Conservation (phyloP, 2,329 filamentous ascomycete genomes). For the Rutstroemia sp. region DNA sequence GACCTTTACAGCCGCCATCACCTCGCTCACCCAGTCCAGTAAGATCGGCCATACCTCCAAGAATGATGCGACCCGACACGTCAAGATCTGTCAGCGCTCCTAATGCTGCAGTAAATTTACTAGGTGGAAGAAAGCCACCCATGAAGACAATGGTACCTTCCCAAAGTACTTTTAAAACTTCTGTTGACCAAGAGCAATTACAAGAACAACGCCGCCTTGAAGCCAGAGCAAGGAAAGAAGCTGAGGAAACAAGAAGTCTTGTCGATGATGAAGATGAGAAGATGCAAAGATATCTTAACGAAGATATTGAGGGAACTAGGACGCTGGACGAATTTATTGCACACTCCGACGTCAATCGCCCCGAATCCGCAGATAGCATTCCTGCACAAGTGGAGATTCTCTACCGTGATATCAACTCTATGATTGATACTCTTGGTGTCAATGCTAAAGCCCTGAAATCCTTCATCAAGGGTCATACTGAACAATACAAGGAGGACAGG, state of each 20-base stretch:
- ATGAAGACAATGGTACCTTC: conserved; percentile 42
- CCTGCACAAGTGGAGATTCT: conserved; percentile 57
- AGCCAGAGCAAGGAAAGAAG: conserved; percentile 46
- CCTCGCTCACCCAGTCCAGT: conserved; percentile 69
- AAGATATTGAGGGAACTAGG: conserved; percentile 53
- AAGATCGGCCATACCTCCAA: conserved; percentile 47
- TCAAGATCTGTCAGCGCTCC: conserved; percentile 54
- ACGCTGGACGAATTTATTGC: conserved; percentile 62
- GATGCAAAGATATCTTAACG: conserved; percentile 54
- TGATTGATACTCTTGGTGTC: conserved; percentile 87
- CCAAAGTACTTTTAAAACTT: conserved; percentile 18
- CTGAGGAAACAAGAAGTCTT: conserved; percentile 49
- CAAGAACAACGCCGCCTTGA: conserved; percentile 25
- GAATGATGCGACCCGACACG: conserved; percentile 41
- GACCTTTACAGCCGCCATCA: conserved; percentile 52
- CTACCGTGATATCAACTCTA: conserved; percentile 80
- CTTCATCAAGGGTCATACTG: conserved; percentile 61
- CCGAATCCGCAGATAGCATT: conserved; percentile 41
- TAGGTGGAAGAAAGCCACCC: conserved; percentile 40
- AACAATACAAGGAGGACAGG: conserved; percentile 47
- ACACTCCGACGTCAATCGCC: conserved; percentile 46
- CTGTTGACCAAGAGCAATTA: conserved; percentile 20
- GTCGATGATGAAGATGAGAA: conserved; percentile 64
- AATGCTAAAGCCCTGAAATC: conserved; percentile 58
- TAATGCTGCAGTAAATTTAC: conserved; percentile 48